Percentiles rank a stretch among this genome's conserved stretches.
Evolutionary conservation across 2,329 filamentous ascomycete genomes (phyloP).

Genomic region (Microsporum canis): DNA sequence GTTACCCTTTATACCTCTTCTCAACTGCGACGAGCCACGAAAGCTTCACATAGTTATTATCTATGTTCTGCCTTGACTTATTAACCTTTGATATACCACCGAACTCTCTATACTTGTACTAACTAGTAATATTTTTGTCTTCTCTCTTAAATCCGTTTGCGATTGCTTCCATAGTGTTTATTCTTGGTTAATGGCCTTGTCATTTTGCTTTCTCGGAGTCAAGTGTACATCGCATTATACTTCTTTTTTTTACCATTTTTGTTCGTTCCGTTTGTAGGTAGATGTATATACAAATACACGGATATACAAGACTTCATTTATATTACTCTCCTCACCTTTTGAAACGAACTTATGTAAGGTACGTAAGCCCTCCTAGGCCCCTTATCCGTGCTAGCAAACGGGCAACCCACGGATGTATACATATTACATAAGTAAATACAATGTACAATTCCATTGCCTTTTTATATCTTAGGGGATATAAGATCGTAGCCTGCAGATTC

Average conservation of each 20-base stretch:
- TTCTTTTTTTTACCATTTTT: neutral
- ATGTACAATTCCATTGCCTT: neutral
- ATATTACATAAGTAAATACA: too few species aligned
- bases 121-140: neutral
- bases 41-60: slow-evolving; percentile 3
- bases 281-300: neutral
- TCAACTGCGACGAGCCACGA: neutral
- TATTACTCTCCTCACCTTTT: neutral
- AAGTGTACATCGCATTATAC: slow-evolving; percentile 19
- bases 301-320: neutral
- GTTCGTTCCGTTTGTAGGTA: neutral
- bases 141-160: neutral
- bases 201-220: neutral
- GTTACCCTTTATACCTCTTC: neutral
- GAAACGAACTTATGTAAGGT: neutral
- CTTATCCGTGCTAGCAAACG: neutral
- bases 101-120: neutral
- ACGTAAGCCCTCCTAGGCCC: neutral
- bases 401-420: too few species aligned
- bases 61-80: slow-evolving; percentile 17
- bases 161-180: slow-evolving; percentile 20
- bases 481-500: neutral
- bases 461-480: neutral
- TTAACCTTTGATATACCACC: slow-evolving; percentile 36
- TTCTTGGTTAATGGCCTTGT: neutral